Percentiles rank a stretch among this genome's conserved stretches.
Conservation (phyloP, 179 eudicot species). For the Beta corolliflora region DNA sequence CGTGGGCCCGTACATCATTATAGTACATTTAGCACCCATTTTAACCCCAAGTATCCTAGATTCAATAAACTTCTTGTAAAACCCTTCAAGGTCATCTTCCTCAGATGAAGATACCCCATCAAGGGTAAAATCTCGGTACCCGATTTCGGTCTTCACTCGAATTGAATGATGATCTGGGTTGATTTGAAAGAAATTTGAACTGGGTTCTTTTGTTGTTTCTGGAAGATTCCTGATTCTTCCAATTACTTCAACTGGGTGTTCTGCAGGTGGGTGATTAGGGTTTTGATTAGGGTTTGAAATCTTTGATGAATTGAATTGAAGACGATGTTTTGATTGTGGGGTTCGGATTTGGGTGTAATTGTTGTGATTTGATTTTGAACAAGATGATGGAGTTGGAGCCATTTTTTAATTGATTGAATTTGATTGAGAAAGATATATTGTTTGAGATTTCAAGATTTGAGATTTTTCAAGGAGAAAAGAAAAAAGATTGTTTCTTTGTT, state of each 20-base stretch:
- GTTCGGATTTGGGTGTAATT: conserved; percentile 52
- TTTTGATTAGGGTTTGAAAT: conserved; percentile 25
- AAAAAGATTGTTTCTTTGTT: conserved; percentile 30
- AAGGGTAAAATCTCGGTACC: conserved; percentile 77
- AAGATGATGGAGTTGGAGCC: conserved; percentile 68
- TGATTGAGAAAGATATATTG: not conserved
- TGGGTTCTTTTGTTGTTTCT: conserved; percentile 40
- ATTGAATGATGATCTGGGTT: conserved; percentile 48
- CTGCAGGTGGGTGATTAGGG: conserved; percentile 30
- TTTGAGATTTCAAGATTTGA: not conserved
- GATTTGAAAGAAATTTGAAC: conserved; percentile 40
- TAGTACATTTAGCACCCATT: conserved; percentile 73
- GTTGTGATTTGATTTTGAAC: conserved; percentile 52
- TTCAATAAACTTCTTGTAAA: conserved; percentile 71
- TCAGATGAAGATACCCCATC: conserved; percentile 85
- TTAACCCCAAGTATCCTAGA: conserved; percentile 78
- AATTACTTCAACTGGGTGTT: conserved; percentile 92
- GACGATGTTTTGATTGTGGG: conserved; percentile 67
- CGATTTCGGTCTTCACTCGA: conserved; percentile 70
- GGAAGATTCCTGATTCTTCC: conserved; percentile 75
- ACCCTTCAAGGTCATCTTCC: conserved; percentile 74
- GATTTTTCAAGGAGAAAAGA: not conserved
- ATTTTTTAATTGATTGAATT: conserved; percentile 22
- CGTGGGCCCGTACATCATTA: conserved; percentile 84
- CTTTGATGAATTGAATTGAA: conserved; percentile 48